Evolutionary conservation across 331 rosid genomes (phyloP).

Genomic region (Rosa hybrid): DNA sequence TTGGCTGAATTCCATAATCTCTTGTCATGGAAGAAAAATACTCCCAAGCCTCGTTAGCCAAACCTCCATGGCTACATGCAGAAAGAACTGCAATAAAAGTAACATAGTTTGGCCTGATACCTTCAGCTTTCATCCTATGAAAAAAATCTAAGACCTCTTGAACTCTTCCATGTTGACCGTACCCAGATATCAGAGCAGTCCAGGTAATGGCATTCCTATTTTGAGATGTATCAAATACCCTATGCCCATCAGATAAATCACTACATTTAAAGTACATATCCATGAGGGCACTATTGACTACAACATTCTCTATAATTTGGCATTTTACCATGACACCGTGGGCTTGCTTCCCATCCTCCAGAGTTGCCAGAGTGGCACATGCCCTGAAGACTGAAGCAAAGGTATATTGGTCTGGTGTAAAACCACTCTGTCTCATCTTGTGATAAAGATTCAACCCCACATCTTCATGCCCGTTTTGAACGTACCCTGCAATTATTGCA

Average conservation of each 20-base stretch:
- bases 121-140: conserved; percentile 61
- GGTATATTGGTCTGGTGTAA: conserved; percentile 70
- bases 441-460: conserved; percentile 57
- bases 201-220: conserved; percentile 68
- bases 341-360: conserved; percentile 74
- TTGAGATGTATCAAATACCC: conserved; percentile 50
- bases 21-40: conserved; percentile 64
- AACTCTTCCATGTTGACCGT: conserved; percentile 69
- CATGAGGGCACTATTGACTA: conserved; percentile 69
- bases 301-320: conserved; percentile 57
- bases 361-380: conserved; percentile 62
- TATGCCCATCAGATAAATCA: conserved; percentile 52
- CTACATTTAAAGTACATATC: conserved; percentile 85
- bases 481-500: conserved; percentile 64
- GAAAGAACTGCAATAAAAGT: conserved; percentile 78
- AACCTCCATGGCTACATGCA: conserved; percentile 80
- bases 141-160: conserved; percentile 59
- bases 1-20: conserved; percentile 61
- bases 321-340: conserved; percentile 71
- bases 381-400: conserved; percentile 75
- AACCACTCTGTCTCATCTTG: conserved; percentile 63
- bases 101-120: conserved; percentile 62
- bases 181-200: conserved; percentile 71
- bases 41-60: conserved; percentile 59
- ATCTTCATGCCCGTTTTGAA: conserved; percentile 62